Base-by-base conservation (phyloP, 1,139 yeast genomes). In the Suhomyces panamericanus region DNA sequence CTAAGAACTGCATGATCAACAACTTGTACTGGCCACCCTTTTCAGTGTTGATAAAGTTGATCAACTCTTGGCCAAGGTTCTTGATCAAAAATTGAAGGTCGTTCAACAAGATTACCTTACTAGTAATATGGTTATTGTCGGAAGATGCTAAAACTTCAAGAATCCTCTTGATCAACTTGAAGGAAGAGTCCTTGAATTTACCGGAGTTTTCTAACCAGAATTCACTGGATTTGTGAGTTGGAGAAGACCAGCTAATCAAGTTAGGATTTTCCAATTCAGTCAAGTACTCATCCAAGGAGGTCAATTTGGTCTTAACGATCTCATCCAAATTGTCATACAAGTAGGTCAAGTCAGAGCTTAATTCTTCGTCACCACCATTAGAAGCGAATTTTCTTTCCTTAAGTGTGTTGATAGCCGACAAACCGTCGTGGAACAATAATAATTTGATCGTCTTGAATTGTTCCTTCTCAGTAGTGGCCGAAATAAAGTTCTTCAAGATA, bases 281-380 rank as follows among this genome's bases (percentile, higher is more conserved):
- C 57, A 81, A 74, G 66, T 91, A 93, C 65, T 91, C 98, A 59
- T 93, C 99, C 62, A 93, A 87, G 2, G 96, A 89, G 5, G 98
- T 85, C 71, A 93, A 79, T 52, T 81, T 83, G 41, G 66, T 66
- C 44, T 83, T 79, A 50, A 86, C 91, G 40, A 88, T 84, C 32
- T 83, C 87, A 52, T 82, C 81, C 56, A 93, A 77, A 12, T 73
- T 73, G 37, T 76, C 81, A 44, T 75, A 69, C 54, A 93, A 72
- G 39, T 68, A 65, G 28, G 71, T 72, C 53, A 95, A 77, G 63
- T 91, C 98, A 31, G 72, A 75, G 41, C 87, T 79, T 54, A 95
- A 79, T 64, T 93, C 99, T 52, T 89, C 95, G 63, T 93, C 99
- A 44, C 76, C 67, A 20, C 75, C 75, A 52, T 72, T 72, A 24